Base-by-base conservation (phyloP, 495 filamentous ascomycete species). In the Lasiosphaeria miniovina region DNA sequence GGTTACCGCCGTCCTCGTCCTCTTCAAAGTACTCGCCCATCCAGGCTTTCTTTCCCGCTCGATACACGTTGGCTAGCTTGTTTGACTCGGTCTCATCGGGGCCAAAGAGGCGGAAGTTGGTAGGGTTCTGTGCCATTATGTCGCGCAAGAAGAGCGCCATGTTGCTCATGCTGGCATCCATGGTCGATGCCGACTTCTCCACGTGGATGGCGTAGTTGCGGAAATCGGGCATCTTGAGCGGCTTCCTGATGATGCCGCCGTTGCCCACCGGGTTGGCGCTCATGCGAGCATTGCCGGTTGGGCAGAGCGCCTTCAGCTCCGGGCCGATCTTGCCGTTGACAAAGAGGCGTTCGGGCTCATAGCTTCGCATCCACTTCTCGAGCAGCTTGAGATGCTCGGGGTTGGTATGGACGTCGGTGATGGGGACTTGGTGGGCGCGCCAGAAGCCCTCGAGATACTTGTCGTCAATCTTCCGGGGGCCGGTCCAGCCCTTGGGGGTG, bases 41-140 rank as follows among this genome's bases (percentile, higher is more conserved):
- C 87, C 88, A 89, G 5, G 89, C 86, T 66, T 90, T 90, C 78
- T 89, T 87, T 45, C 83, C 84, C 6, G 80, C 85, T 55, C 85
- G 77, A 71, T 90, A 90, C 46, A 90, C 81, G 24, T 79, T 78
- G 3, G 72, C 76, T 3, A 90, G 82, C 70, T 90, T 89, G 75
- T 90, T 90, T 31, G 86, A 88, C 66, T 89, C 85, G 4, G 87
- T 90, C 77, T 90, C 88, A 66, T 90, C 87, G 0, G 88, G 88
- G 0, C 88, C 88, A 57, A 90, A 88, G 5, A 90, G 76, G 5
- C 87, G 84, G 80, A 90, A 90, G 62, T 77, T 85, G 41, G 74
- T 76, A 58, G 70, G 75, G 65, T 90, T 90, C 45, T 72, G 66
- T 24, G 73, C 77, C 15, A 89, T 76, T 15, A 90, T 72, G 55